These are phyloP conservation scores for Bryoerythrophyllum caledonicum DNA, from an alignment of 225 moss, liverwort and hornwort species.

Conservation along the genomic window DNA sequence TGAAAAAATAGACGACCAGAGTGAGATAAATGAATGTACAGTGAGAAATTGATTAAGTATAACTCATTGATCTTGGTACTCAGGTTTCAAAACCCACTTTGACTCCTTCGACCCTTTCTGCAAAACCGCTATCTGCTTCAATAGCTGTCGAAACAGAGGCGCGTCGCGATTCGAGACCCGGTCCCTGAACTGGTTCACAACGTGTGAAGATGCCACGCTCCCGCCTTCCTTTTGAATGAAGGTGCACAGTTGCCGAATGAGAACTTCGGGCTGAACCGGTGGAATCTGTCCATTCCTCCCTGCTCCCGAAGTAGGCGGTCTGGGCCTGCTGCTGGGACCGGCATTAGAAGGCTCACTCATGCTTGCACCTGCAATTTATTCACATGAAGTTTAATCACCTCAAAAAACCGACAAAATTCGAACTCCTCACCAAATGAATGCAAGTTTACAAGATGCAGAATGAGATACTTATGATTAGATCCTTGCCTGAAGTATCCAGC, in stretches of 20 bases:
- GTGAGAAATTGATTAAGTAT: not conserved
- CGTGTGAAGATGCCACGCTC: conserved; percentile 52
- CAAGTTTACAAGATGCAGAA: not conserved
- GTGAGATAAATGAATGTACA: not conserved
- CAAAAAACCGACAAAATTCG: not conserved
- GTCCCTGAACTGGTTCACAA: conserved; percentile 68
- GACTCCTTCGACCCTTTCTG: conserved; percentile 53
- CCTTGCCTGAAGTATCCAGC: conserved; percentile 49
- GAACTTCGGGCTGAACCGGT: conserved; percentile 52
- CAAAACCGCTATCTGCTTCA: conserved; percentile 71
- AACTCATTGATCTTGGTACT: conserved; percentile 56
- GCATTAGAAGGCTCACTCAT: conserved; percentile 19
- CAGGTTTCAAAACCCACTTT: conserved; percentile 73
- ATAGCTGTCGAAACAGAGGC: conserved; percentile 61
- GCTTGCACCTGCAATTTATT: conserved; percentile 32
- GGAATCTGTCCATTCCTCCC: conserved; percentile 28
- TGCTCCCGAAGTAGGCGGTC: conserved; percentile 23
- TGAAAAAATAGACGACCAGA: not conserved
- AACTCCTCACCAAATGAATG: conserved; percentile 10
- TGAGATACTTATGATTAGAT: not conserved
- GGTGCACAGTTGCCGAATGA: conserved; percentile 62
- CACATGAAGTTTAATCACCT: conserved; percentile 12
- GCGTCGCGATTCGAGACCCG: conserved; percentile 51
- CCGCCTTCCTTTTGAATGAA: conserved; percentile 67
- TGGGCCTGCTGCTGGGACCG: conserved; percentile 23